Percentiles rank a stretch among this genome's conserved stretches.
phyloP scores from a whole-genome alignment of 1,139 yeast genomes.

The Suhomyces atakaporum region DNA sequence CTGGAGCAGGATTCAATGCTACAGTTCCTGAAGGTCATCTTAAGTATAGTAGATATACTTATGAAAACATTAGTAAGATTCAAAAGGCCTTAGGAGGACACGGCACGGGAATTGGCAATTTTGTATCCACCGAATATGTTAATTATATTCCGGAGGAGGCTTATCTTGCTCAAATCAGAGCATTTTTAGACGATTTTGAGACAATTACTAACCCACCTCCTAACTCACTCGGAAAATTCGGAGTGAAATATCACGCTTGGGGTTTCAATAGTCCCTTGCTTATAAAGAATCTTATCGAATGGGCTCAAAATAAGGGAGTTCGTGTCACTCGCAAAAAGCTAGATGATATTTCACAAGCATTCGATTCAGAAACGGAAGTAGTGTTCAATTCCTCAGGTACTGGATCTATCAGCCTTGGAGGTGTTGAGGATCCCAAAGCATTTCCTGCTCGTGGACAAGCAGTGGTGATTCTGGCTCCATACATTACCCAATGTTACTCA shows the following conservation, averaged over 20 bases:
- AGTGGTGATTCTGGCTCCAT: slow-evolving; percentile 17
- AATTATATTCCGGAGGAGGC: slow-evolving; percentile 3
- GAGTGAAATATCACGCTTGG: slow-evolving; percentile 23
- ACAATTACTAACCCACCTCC: not conserved
- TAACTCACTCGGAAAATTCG: slow-evolving; percentile 18
- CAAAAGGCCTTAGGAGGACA: slow-evolving; percentile 16
- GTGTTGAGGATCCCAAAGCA: slow-evolving; percentile 13
- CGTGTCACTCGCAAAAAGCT: slow-evolving; percentile 12
- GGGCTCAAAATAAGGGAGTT: slow-evolving; percentile 14
- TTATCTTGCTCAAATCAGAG: slow-evolving; percentile 5
- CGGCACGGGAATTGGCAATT: slow-evolving; percentile 16
- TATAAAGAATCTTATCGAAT: slow-evolving; percentile 16
- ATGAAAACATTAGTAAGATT: slow-evolving; percentile 16
- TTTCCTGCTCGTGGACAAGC: slow-evolving; percentile 16
- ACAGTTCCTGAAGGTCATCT: slow-evolving; percentile 10
- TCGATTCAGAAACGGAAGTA: slow-evolving; percentile 6
- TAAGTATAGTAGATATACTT: slow-evolving; percentile 19
- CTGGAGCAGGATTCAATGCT: slow-evolving; percentile 24
- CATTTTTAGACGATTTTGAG: slow-evolving; percentile 9
- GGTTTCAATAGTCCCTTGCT: slow-evolving; percentile 27
- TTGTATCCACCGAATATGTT: slow-evolving; percentile 15
- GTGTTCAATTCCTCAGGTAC: slow-evolving; percentile 23
- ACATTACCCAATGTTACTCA: slow-evolving; percentile 10
- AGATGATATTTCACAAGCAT: slow-evolving; percentile 13
- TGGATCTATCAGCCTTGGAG: slow-evolving; percentile 21